These are phyloP conservation scores for Magnaporthiopsis incrustans DNA, from an alignment of 2,329 filamentous ascomycete species.

Conservation along the genomic window DNA sequence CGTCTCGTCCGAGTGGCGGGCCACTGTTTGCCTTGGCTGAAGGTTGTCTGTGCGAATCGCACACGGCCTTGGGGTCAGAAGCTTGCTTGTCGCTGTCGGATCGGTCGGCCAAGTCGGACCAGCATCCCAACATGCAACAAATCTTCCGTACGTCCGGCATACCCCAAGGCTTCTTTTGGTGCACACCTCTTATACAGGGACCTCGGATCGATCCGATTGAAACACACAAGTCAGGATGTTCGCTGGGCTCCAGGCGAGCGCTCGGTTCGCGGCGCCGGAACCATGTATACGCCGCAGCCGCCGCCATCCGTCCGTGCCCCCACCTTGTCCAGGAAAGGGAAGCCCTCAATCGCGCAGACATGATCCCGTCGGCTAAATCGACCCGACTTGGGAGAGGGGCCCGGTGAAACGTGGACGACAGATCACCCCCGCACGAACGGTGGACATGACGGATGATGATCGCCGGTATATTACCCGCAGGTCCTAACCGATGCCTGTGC, in stretches of 20 bases:
- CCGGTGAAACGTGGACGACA: not conserved
- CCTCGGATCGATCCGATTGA: not conserved
- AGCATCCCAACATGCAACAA: too few species aligned
- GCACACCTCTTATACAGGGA: slow-evolving; percentile 2
- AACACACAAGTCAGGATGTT: not conserved
- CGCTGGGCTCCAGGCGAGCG: not conserved
- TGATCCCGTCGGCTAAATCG: not conserved
- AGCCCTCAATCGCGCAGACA: not conserved
- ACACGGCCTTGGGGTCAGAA: too few species aligned
- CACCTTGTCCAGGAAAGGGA: too few species aligned
- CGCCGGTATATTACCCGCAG: not conserved
- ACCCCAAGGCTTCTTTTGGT: not conserved
- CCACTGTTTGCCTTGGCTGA: too few species aligned
- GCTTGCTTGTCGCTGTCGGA: too few species aligned
- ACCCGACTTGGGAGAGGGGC: not conserved
- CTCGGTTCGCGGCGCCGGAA: too few species aligned
- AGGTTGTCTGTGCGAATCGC: too few species aligned
- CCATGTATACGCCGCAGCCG: too few species aligned
- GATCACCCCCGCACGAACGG: not conserved
- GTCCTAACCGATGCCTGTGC: not conserved
- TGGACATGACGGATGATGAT: not conserved
- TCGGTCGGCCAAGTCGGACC: too few species aligned
- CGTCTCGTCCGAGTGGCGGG: too few species aligned
- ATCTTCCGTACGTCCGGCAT: not conserved
- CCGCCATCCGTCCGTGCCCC: too few species aligned